phyloP scores from a whole-genome alignment of 1,284 basidiomycete species.

The Coniferiporia weirii region DNA sequence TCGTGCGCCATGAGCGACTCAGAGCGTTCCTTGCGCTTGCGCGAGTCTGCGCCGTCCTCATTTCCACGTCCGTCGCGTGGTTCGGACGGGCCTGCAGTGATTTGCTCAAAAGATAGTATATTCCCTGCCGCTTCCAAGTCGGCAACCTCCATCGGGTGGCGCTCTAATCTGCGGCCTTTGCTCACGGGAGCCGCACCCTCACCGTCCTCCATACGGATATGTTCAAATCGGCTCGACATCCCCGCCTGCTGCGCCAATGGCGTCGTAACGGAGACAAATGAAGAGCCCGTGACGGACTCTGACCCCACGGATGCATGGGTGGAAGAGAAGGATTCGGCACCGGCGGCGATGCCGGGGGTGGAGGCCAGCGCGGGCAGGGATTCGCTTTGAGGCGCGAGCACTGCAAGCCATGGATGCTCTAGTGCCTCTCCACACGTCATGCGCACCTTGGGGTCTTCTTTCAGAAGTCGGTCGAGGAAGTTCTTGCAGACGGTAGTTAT shows the following conservation, averaged over 20 bases:
- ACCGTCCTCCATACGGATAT: constrained; percentile 10
- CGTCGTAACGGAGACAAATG: neutral
- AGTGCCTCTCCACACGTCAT: constrained; percentile 58
- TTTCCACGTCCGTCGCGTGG: neutral
- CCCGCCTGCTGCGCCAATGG: neutral
- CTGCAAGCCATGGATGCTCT: constrained; percentile 59
- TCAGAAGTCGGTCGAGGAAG: constrained; percentile 46
- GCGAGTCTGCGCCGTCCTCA: neutral
- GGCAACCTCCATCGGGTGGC: constrained; percentile 9
- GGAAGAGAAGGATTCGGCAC: neutral
- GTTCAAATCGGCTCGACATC: constrained; percentile 8
- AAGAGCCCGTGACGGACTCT: no score
- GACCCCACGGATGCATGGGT: neutral
- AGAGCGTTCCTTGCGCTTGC: constrained; percentile 4
- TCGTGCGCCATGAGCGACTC: neutral
- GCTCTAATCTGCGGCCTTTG: neutral
- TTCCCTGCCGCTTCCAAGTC: constrained; percentile 2
- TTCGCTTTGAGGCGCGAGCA: neutral
- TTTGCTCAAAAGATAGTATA: constrained; percentile 2
- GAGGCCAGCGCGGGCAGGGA: no score
- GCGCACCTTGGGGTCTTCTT: constrained; percentile 46
- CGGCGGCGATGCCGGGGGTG: neutral
- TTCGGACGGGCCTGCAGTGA: neutral
- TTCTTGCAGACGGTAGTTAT: constrained; percentile 38
- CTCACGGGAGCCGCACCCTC: neutral